Percentiles rank a stretch among this genome's conserved stretches.
Evolutionary conservation across 176 grass and related monocot species (phyloP).

Genomic region (Cenchrus americanus): DNA sequence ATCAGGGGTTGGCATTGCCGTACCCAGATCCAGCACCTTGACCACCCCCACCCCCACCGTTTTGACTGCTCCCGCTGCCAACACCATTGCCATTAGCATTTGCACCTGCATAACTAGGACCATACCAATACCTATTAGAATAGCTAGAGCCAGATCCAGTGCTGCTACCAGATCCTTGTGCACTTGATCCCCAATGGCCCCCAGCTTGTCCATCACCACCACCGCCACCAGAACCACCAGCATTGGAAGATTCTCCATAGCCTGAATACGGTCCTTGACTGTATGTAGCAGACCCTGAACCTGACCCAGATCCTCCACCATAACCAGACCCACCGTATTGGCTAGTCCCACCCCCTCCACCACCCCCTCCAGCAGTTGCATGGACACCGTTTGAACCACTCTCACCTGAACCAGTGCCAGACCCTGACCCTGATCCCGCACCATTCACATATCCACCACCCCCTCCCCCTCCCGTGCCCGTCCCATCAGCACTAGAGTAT

Average conservation of each 20-base stretch:
- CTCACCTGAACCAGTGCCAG: neutral
- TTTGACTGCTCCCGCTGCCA: neutral
- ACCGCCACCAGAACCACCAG: constrained; percentile 14
- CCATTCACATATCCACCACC: constrained; percentile 40
- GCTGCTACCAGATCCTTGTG: constrained; percentile 9
- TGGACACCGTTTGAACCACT: neutral
- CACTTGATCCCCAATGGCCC: constrained; percentile 19
- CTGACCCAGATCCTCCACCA: constrained; percentile 3
- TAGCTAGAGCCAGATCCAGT: neutral
- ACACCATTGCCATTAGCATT: constrained; percentile 31
- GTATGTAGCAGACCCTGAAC: neutral
- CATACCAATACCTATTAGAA: neutral
- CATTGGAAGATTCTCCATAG: neutral
- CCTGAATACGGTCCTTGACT: neutral
- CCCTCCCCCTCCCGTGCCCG: neutral
- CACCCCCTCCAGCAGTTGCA: constrained; percentile 32
- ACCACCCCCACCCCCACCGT: neutral
- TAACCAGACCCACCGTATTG: neutral
- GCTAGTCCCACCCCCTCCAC: constrained; percentile 25
- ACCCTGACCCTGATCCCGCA: neutral
- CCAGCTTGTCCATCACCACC: constrained; percentile 21
- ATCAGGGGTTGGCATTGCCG: constrained; percentile 7
- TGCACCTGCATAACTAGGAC: neutral
- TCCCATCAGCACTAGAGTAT: constrained; percentile 36
- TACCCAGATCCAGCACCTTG: constrained; percentile 24